phyloP scores from a whole-genome alignment of 768 basidiomycete species.

The Cystofilobasidium macerans region DNA sequence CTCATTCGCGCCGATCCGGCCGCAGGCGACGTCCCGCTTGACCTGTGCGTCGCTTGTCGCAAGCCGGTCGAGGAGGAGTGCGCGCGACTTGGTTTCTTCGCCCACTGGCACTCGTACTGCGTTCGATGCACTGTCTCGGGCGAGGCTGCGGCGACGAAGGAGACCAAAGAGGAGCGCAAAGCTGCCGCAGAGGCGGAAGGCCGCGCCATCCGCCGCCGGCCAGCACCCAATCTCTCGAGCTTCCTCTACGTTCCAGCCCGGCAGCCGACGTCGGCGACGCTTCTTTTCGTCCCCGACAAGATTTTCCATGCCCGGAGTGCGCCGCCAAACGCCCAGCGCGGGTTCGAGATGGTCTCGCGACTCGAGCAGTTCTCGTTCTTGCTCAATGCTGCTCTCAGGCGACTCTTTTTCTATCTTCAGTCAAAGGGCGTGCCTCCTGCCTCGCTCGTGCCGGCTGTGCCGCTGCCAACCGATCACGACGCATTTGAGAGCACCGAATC shows the following conservation, averaged over 20 bases:
- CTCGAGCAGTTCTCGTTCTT: constrained; percentile 97
- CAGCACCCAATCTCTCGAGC: constrained; percentile 58
- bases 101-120: constrained; percentile 92
- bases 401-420: constrained; percentile 67
- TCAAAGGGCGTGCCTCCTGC: constrained; percentile 52
- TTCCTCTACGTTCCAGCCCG: constrained; percentile 50
- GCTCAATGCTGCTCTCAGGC: constrained; percentile 83
- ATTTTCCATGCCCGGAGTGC: constrained; percentile 72
- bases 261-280: constrained; percentile 7
- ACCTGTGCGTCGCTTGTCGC: constrained; percentile 79
- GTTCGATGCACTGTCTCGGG: constrained; percentile 75
- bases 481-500: constrained; percentile 39
- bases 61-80: constrained; percentile 96
- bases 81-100: constrained; percentile 85
- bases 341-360: constrained; percentile 84
- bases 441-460: not conserved
- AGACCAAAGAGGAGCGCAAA: constrained; percentile 48
- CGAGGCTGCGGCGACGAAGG: constrained; percentile 45
- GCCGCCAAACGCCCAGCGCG: constrained; percentile 53
- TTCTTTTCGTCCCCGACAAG: constrained; percentile 31
- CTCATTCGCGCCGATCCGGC: constrained; percentile 29
- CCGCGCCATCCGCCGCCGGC: constrained; percentile 50
- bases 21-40: constrained; percentile 49
- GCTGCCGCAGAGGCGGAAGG: constrained; percentile 6
- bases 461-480: not conserved